Conservation (phyloP, 2,329 filamentous ascomycete genomes). For the Neocatenulostroma microsporum region DNA sequence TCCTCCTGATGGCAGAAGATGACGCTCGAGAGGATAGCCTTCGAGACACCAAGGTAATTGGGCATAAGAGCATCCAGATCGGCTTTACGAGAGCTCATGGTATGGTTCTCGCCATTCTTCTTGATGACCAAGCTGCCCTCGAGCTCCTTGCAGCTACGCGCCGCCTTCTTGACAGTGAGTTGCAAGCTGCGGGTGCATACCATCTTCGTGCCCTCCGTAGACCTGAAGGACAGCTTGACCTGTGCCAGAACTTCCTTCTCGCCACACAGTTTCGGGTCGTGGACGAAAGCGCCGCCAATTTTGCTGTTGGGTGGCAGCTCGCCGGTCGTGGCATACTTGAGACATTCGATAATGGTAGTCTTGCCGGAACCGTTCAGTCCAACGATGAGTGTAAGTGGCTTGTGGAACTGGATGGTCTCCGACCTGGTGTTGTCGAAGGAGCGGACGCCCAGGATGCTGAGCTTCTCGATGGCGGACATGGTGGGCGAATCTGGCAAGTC, state of each 20-base stretch:
- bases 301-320: conserved; percentile 85
- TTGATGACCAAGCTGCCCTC: conserved; percentile 70
- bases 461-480: conserved; percentile 70
- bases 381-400: conserved; percentile 90
- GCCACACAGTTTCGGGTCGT: conserved; percentile 83
- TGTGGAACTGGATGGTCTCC: conserved; percentile 80
- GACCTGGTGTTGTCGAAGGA: conserved; percentile 71
- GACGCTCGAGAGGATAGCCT: conserved; percentile 83
- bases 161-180: conserved; percentile 75
- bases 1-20: conserved; percentile 99
- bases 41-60: conserved; percentile 77
- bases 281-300: conserved; percentile 85
- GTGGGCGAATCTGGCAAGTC: too few relatives aligned
- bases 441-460: conserved; percentile 76
- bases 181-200: conserved; percentile 78
- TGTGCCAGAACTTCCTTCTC: conserved; percentile 87
- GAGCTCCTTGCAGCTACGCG: conserved; percentile 70
- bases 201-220: conserved; percentile 68
- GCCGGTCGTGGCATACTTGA: conserved; percentile 96
- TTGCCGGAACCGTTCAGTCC: conserved; percentile 97
- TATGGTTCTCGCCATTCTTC: conserved; percentile 69
- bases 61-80: conserved; percentile 64
- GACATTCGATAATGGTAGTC: conserved; percentile 97
- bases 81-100: conserved; percentile 69
- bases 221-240: conserved; percentile 80